These are phyloP conservation scores for Cenchrus americanus DNA, from an alignment of 176 grass and related monocot species.

Conservation along the genomic window DNA sequence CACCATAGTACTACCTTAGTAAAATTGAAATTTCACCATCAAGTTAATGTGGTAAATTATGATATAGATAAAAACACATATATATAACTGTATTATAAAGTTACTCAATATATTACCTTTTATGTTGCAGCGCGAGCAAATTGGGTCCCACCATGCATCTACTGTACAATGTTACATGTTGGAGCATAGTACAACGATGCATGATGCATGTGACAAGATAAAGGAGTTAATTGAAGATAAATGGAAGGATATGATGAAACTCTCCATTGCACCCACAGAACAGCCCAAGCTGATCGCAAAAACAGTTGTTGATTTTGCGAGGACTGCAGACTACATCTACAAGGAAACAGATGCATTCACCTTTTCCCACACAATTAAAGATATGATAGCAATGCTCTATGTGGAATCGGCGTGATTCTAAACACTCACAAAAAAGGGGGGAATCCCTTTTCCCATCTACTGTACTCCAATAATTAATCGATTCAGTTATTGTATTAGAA, in stretches of 20 bases:
- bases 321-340: conserved; percentile 29
- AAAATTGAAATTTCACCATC: background rate
- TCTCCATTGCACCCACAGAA: background rate
- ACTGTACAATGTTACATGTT: conserved; percentile 49
- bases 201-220: conserved; percentile 35
- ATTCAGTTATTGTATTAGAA: no score
- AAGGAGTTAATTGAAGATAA: conserved; percentile 29
- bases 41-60: background rate
- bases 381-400: conserved; percentile 11
- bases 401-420: background rate
- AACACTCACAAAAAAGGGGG: background rate
- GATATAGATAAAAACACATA: background rate
- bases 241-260: conserved; percentile 41
- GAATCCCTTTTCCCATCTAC: no score
- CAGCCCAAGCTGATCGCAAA: background rate
- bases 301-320: conserved; percentile 15
- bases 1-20: no score
- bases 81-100: background rate
- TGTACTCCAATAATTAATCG: no score
- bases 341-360: conserved; percentile 33
- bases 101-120: background rate
- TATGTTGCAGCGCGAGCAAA: conserved; percentile 36
- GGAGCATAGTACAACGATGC: conserved; percentile 17
- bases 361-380: conserved; percentile 23
- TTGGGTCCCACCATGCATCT: conserved; percentile 13